Evolutionary conservation across 495 filamentous ascomycete genomes (phyloP).

Genomic region (Podospora didyma): DNA sequence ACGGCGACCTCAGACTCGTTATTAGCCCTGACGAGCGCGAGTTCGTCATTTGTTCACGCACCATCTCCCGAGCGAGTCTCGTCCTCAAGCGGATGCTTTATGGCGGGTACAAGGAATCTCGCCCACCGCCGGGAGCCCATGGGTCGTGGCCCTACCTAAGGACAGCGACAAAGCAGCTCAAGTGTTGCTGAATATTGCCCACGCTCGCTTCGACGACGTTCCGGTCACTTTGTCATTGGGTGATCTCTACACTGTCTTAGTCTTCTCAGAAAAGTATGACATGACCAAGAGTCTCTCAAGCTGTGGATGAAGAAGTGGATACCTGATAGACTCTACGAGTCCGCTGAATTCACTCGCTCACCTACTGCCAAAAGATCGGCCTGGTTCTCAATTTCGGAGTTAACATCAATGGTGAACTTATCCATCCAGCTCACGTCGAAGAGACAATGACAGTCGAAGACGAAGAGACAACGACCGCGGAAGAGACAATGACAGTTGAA

Average conservation of each 20-base stretch:
- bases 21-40: neutral
- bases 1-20: neutral
- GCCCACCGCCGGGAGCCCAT: neutral
- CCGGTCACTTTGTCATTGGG: neutral
- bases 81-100: neutral
- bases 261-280: slow-evolving; percentile 1
- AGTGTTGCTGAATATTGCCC: neutral
- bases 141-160: neutral
- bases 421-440: no score
- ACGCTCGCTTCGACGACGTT: neutral
- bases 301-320: neutral
- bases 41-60: slow-evolving; percentile 1
- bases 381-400: neutral
- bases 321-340: neutral
- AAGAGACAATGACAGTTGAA: no score
- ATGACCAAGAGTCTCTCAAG: neutral
- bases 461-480: no score
- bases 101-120: neutral
- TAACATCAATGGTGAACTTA: no score
- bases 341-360: neutral
- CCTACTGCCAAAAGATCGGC: neutral
- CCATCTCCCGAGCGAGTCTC: neutral
- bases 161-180: neutral
- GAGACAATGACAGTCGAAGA: no score
- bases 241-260: neutral